Base-by-base conservation (phyloP, 2,329 filamentous ascomycete genomes). In the Fusarium goolgardi region DNA sequence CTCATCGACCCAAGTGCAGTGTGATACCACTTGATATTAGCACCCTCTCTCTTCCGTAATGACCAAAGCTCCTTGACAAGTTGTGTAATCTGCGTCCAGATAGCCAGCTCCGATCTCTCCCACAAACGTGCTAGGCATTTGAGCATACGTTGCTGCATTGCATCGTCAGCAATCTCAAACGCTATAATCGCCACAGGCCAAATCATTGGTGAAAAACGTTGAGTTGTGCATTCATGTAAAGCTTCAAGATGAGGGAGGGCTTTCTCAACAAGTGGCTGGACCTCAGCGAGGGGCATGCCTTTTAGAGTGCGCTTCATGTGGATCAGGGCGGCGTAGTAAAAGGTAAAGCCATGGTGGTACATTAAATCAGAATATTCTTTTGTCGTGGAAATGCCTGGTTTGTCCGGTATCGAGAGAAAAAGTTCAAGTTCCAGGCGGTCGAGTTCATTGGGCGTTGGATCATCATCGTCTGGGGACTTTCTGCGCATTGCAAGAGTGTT, bases 271-370 rank as follows among this genome's bases (percentile, higher is more conserved):
- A 73, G 56, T 3, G 69, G 59, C 32, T 73, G 71, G 9, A 73
- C 71, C 1, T 72, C 65, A 21, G 59, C 55, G 18, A 73, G 50
- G 1, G 71, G 59, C 10, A 62, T 43, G 12, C 59, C 69, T 13
- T 73, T 73, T 18, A 73, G 20, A 6, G 68, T 72, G 21, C 71
- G 71, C 23, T 73, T 73, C 71, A 73, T 71, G 16, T 73, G 69
- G 13, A 73, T 63, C 18, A 73, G 25, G 0, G 71, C 69, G 4
- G 71, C 63, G 46, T 72, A 73, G 59, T 73, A 73, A 16, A 70
- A 73, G 1, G 63, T 70, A 9, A 60, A 73, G 12, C 71, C 71
- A 11, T 73, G 71, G 12, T 73, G 65, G 6, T 73, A 73, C 2
- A 73, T 67, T 10, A 73, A 8, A 11, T 73, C 71, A 3, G 56